Percentiles rank a stretch among this genome's conserved stretches.
These are phyloP conservation scores for Phalaenopsis equestris DNA, from an alignment of 106 monocot genomes.

Conservation along the genomic window DNA sequence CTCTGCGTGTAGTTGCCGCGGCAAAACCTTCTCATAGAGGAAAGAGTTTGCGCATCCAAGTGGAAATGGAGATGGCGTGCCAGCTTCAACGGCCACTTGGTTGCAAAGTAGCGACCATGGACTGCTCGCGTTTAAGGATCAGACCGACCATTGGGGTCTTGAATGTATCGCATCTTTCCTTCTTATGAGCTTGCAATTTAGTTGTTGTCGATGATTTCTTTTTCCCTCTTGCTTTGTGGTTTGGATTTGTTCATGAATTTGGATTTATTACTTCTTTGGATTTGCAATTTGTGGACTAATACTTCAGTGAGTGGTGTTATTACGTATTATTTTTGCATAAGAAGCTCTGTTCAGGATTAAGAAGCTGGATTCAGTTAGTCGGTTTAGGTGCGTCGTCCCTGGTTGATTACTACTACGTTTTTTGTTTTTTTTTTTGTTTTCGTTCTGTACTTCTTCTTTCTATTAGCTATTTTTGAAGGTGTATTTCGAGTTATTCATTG, in stretches of 20 bases:
- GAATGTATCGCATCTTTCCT: constrained; percentile 13
- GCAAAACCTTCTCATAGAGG: no score
- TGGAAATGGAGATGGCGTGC: constrained; percentile 34
- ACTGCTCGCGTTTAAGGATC: constrained; percentile 6
- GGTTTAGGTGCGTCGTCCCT: background rate
- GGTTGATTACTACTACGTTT: background rate
- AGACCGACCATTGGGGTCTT: constrained; percentile 9
- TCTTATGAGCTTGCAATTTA: background rate
- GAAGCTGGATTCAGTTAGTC: background rate
- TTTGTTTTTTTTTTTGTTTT: background rate
- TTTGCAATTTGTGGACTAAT: background rate
- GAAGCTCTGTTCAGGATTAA: background rate
- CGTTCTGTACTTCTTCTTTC: background rate
- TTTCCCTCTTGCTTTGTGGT: background rate
- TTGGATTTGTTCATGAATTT: background rate
- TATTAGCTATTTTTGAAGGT: no score
- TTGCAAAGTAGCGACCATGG: background rate
- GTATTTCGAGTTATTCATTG: background rate
- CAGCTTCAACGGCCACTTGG: constrained; percentile 20
- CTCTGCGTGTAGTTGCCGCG: background rate
- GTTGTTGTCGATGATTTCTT: background rate
- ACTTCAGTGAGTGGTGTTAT: background rate
- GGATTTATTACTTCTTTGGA: no score
- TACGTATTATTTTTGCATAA: no score
- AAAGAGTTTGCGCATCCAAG: background rate